Evolutionary conservation across 352 stramenopile genomes (phyloP).

Genomic region (Pythium insidiosum): DNA sequence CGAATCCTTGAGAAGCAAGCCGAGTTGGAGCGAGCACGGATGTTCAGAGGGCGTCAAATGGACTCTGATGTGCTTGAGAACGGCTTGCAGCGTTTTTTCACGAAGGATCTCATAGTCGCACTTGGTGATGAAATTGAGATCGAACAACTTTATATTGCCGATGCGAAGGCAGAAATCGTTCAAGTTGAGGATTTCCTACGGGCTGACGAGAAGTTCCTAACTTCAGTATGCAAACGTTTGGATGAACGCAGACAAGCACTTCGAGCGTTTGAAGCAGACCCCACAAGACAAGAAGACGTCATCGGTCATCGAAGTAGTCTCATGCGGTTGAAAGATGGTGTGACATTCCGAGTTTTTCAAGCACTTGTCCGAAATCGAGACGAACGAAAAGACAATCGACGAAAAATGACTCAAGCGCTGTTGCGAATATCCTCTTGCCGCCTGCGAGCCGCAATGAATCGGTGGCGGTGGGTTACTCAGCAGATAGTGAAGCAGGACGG

Average conservation of each 20-base stretch:
- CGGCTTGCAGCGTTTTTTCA: conserved; percentile 68
- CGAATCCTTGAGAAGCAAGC: conserved; percentile 77
- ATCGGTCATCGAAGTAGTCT: conserved; percentile 11
- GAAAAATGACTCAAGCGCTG: conserved; percentile 32
- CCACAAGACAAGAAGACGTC: conserved; percentile 6
- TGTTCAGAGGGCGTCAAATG: conserved; percentile 67
- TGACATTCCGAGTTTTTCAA: conserved; percentile 38
- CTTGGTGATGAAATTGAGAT: conserved; percentile 81
- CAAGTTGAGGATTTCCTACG: conserved; percentile 66
- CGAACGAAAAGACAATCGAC: conserved; percentile 18
- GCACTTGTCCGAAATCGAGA: conserved; percentile 37
- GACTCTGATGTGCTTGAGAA: conserved; percentile 73
- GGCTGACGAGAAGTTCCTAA: conserved; percentile 35
- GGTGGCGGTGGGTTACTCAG: conserved; percentile 21
- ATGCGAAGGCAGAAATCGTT: conserved; percentile 66
- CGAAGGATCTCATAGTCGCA: conserved; percentile 57
- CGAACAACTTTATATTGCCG: conserved; percentile 78
- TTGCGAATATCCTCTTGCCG: conserved; percentile 19
- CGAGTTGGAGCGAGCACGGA: conserved; percentile 56
- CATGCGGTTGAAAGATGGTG: conserved; percentile 27
- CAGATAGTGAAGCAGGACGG: conserved; percentile 2
- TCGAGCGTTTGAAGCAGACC: conserved; percentile 35
- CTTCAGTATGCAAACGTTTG: conserved; percentile 22
- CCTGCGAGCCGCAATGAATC: conserved; percentile 14
- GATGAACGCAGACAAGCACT: conserved; percentile 34